Evolutionary conservation across 352 stramenopile genomes (phyloP).

Genomic region (Pythium phragmiticola): DNA sequence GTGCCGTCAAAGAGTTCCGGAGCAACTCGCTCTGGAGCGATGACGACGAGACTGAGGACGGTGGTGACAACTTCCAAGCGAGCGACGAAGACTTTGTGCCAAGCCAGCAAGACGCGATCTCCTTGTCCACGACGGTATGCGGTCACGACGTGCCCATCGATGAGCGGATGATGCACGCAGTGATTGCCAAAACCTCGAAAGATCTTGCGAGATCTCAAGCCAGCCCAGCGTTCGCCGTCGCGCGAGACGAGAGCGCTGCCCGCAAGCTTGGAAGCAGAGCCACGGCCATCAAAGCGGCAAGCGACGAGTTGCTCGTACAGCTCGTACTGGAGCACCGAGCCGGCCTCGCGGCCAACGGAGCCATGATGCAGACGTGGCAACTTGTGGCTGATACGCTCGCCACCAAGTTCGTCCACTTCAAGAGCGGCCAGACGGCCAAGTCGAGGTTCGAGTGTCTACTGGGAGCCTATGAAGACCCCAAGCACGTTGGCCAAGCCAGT

Average conservation of each 20-base stretch:
- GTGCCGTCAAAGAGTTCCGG: not conserved
- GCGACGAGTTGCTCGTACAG: not conserved
- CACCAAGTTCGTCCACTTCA: not conserved
- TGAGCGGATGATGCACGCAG: not conserved
- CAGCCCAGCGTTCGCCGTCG: too few relatives aligned
- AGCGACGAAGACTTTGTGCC: constrained; percentile 1
- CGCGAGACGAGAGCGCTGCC: not conserved
- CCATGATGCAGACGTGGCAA: constrained; percentile 1
- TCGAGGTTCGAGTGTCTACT: not conserved
- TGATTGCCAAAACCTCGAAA: not conserved
- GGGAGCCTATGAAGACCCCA: not conserved
- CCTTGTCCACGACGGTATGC: not conserved
- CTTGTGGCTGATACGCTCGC: not conserved
- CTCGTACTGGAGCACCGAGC: not conserved
- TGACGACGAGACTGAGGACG: not conserved
- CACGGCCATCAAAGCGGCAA: not conserved
- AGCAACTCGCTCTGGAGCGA: not conserved
- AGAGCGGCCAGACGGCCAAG: not conserved
- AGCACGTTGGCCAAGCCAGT: too few relatives aligned
- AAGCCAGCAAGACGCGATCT: not conserved
- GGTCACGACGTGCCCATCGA: not conserved
- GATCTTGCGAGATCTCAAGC: not conserved
- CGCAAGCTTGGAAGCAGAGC: too few relatives aligned
- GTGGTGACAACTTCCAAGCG: not conserved
- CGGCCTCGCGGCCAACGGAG: not conserved